phyloP scores from a whole-genome alignment of 305 asterid species.

The Fraxinus sp. region DNA sequence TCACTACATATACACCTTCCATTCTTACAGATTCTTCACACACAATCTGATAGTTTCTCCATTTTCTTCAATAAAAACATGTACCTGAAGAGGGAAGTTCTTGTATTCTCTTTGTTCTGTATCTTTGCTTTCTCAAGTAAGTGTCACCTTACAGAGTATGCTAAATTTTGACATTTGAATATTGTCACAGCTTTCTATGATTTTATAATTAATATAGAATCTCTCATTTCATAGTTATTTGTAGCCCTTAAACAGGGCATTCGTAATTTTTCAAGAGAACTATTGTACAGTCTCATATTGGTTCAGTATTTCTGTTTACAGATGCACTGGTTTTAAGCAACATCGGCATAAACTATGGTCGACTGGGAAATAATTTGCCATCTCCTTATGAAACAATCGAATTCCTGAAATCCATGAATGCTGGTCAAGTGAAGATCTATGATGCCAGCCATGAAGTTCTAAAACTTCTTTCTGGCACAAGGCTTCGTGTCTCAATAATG shows the following conservation, averaged over 20 bases:
- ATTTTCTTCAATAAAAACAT: neutral
- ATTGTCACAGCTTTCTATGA: neutral
- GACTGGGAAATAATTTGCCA: slow-evolving; percentile 54
- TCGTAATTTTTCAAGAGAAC: neutral
- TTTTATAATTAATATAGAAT: neutral
- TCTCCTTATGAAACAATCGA: slow-evolving; percentile 55
- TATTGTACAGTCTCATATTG: neutral
- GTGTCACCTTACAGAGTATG: neutral
- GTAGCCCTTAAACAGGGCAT: neutral
- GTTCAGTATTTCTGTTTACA: slow-evolving; percentile 16
- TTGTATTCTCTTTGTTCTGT: slow-evolving; percentile 27
- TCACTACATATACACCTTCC: slow-evolving; percentile 15
- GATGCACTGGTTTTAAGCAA: slow-evolving; percentile 37
- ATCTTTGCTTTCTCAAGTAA: slow-evolving; percentile 42
- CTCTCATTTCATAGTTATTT: neutral
- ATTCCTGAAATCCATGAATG: slow-evolving; percentile 42
- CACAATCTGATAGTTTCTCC: neutral
- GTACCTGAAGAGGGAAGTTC: slow-evolving; percentile 17
- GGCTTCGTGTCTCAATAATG: slow-evolving; percentile 54
- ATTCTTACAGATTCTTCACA: neutral
- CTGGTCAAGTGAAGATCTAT: slow-evolving; percentile 50
- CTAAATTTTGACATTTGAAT: neutral
- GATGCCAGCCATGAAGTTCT: slow-evolving; percentile 68
- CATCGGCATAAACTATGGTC: slow-evolving; percentile 72
- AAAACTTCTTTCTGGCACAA: slow-evolving; percentile 52